These are phyloP conservation scores for Termitomyces bulborhizus DNA, from an alignment of 768 basidiomycete genomes.

Conservation along the genomic window DNA sequence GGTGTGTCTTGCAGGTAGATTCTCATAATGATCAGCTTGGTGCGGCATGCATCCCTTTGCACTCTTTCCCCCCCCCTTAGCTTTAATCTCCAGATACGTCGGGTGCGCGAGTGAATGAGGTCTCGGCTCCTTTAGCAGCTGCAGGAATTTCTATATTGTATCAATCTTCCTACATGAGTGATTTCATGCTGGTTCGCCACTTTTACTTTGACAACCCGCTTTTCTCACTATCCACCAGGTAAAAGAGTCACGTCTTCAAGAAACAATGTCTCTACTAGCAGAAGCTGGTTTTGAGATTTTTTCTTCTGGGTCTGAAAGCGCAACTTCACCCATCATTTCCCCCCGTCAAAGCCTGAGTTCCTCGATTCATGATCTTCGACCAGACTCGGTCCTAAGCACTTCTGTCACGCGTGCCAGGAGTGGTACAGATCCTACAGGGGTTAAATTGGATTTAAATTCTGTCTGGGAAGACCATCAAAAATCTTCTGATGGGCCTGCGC, in stretches of 20 bases:
- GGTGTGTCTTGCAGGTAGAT: slow-evolving; percentile 79
- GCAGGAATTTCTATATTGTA: slow-evolving; percentile 80
- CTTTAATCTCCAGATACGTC: slow-evolving; percentile 43
- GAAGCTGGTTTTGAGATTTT: slow-evolving; percentile 64
- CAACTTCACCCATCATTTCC: slow-evolving; percentile 20
- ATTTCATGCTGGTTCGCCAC: slow-evolving; percentile 68
- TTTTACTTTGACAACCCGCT: not conserved
- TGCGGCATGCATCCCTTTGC: slow-evolving; percentile 22
- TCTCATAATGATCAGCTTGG: slow-evolving; percentile 69
- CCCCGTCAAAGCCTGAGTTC: slow-evolving; percentile 9
- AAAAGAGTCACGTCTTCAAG: slow-evolving; percentile 56
- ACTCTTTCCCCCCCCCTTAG: not conserved
- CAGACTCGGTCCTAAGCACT: slow-evolving; percentile 13
- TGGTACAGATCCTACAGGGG: slow-evolving; percentile 23
- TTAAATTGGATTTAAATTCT: slow-evolving; percentile 5
- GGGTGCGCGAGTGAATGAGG: slow-evolving; percentile 66
- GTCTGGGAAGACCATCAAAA: slow-evolving; percentile 7
- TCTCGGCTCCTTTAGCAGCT: slow-evolving; percentile 70
- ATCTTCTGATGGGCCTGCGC: not conserved
- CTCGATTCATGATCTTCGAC: slow-evolving; percentile 13
- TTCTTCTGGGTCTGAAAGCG: slow-evolving; percentile 36
- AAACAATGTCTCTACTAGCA: slow-evolving; percentile 55
- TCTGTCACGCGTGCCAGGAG: slow-evolving; percentile 40
- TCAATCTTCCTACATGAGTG: slow-evolving; percentile 77
- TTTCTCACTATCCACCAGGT: slow-evolving; percentile 36